Base-by-base conservation (phyloP, 23 red algal genomes). In the Gracilariopsis chorda region DNA sequence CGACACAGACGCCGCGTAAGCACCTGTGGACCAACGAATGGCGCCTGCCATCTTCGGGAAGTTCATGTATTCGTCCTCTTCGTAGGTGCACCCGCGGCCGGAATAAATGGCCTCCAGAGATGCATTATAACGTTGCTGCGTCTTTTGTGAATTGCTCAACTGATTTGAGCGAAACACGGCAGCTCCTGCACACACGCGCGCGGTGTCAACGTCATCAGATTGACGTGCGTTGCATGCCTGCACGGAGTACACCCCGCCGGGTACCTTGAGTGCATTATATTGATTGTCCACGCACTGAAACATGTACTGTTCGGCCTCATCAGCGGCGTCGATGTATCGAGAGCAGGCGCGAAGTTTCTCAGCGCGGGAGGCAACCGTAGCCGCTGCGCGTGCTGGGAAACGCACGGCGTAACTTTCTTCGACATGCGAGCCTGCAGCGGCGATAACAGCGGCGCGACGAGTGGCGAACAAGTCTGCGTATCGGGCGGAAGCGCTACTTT, bases 41-140 rank as follows among this genome's bases (percentile, higher is more conserved):
- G 84, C 72, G n/a, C 58, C 82, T 17, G 92, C 92, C 42, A 77
- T 77, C 51, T 83, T 85, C 1, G 81, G 81, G 72, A 53, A 94
- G 14, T 78, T 45, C 48, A 77, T 37, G 67, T 79, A 94, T 25
- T 65, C 42, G 11, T 34, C 46, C 77, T 92, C 89, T 62, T 92
- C 89, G 27, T 92, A 92, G 7, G 60, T 33, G 32, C 89, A 82
- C n/a, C 89, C 89, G 1, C 63, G 14, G 25, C 62, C 61, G 33
- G 37, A 27, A 7, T 30, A 64, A 33, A 76, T 63, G 11, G 77
- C 89, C 41, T 84, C 48, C 78, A 73, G 20, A 17, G 46, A 39
- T 27, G 90, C 78, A 56, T 87, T 76, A 70, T 79, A 93, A 49
- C 80, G 59, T 19, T 57, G 49, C 81, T 77, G 65, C 79, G 65